Conservation (phyloP, 1,284 basidiomycete genomes). For the Naganishia albida region DNA sequence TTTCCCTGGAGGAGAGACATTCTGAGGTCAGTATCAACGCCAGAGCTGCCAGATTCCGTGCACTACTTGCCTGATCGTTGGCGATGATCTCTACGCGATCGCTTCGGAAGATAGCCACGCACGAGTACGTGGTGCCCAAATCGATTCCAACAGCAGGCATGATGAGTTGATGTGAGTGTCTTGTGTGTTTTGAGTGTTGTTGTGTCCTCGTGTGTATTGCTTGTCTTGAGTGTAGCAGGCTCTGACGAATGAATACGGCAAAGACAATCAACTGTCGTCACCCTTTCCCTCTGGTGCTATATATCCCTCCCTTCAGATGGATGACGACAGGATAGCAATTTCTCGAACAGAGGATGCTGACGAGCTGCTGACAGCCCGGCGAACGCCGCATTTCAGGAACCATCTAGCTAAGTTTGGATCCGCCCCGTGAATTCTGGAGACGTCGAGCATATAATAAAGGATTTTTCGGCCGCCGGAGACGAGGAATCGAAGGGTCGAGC, state of each 20-base stretch:
- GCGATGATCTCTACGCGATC: constrained; percentile 91
- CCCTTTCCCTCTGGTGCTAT: not conserved
- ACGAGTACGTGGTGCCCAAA: constrained; percentile 32
- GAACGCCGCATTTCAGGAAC: not conserved
- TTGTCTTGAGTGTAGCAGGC: not conserved
- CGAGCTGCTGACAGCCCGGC: not conserved
- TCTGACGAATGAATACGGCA: not conserved
- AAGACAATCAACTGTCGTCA: not conserved
- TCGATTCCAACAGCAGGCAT: constrained; percentile 32
- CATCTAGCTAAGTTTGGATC: not conserved
- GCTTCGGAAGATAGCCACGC: constrained; percentile 95
- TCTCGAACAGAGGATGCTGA: not conserved
- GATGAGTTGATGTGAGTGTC: not conserved
- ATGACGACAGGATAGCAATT: not conserved
- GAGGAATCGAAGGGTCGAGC: too few species aligned
- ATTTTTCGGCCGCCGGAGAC: too few species aligned
- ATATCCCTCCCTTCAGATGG: not conserved
- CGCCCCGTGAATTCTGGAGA: too few species aligned
- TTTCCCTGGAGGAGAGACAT: constrained; percentile 61
- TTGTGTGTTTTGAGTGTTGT: constrained; percentile 8
- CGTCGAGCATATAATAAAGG: too few species aligned
- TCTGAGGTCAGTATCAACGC: too few species aligned
- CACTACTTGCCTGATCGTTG: constrained; percentile 66
- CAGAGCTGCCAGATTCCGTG: too few species aligned
- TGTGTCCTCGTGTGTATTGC: not conserved